Percentiles rank a stretch among this genome's conserved stretches.
Conservation (phyloP, 371 early-diverging fungal species). For the Rhizopus microsporus region DNA sequence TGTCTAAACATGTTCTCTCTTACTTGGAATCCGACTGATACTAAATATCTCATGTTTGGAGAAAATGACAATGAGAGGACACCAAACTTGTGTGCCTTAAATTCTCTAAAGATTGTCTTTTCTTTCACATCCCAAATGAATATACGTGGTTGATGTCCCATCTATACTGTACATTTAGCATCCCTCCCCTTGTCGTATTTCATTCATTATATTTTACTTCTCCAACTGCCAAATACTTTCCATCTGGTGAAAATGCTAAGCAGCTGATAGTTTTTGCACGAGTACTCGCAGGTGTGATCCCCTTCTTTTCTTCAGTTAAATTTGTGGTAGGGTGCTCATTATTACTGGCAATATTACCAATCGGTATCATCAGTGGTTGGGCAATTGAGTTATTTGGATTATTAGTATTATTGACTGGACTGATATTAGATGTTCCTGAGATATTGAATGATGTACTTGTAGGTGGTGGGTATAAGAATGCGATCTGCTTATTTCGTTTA, state of each 20-base stretch:
- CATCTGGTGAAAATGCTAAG: slow-evolving; percentile 78
- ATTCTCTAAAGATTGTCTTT: slow-evolving; percentile 57
- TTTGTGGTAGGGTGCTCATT: slow-evolving; percentile 12
- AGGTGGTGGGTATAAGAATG: slow-evolving; percentile 57
- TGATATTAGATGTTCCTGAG: slow-evolving; percentile 7
- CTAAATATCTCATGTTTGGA: slow-evolving; percentile 71
- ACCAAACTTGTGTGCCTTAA: slow-evolving; percentile 82
- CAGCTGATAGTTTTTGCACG: slow-evolving; percentile 75
- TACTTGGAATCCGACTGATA: slow-evolving; percentile 85
- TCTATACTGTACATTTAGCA: slow-evolving; percentile 36
- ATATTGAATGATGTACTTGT: slow-evolving; percentile 4
- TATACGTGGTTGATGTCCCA: slow-evolving; percentile 83
- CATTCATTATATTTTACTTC: slow-evolving; percentile 54
- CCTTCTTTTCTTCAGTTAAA: slow-evolving; percentile 33
- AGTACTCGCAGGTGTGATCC: slow-evolving; percentile 38
- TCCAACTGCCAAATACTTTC: slow-evolving; percentile 77
- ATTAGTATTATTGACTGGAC: slow-evolving; percentile 1
- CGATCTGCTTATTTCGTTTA: slow-evolving; percentile 67
- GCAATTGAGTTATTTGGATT: slow-evolving; percentile 12
- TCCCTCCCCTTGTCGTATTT: background rate
- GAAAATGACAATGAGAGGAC: slow-evolving; percentile 73
- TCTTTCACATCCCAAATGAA: slow-evolving; percentile 72
- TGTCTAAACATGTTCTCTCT: background rate
- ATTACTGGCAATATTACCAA: slow-evolving; percentile 8
- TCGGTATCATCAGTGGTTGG: slow-evolving; percentile 14